Evolutionary conservation across 768 basidiomycete species (phyloP), one percentile per base, ranked within the genome.

Genomic region (Hemileccinum rubropunctum): DNA sequence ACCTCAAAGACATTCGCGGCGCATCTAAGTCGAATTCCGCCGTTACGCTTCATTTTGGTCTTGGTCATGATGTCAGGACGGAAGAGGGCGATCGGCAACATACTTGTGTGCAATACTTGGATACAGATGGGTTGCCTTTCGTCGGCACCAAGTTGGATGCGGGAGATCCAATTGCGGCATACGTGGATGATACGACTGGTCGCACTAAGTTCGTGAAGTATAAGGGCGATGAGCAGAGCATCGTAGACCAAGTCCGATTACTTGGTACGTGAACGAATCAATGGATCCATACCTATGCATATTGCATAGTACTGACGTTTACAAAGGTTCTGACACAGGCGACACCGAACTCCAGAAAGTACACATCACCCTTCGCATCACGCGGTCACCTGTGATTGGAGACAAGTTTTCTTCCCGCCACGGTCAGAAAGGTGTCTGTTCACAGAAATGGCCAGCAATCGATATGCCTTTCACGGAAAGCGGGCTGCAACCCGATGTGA

Each of bases 381-480:
- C 94, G 17, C 91, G 97, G 57, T 80, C 93, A 6, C 97, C 97
- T 33, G 93, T 98, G 52, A 98, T 99, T 43, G 97, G 97, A 32
- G 97, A 99, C 76, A 99, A 99, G 73, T 99, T 98, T 70, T 98
- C 97, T 0, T 98, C 97, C 7, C 84, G 97, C 26, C 97, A 99
- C 66, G 97, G 97, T 27, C 97, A 99, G 71, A 99, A 99, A 70
- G 97, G 97, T 76, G 94, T 99, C 46, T 98, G 95, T 71, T 98
- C 95, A 42, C 97, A 99, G 67, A 98, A 97, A 72, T 99, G 95
- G 92, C 97, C 97, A 8, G 82, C 88, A 15, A 72, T 97, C 58
- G 97, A 99, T 66, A 98, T 99, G 97, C 97, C 97, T 13, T 98
- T 99, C 78, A 86, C 85, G 60, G 97, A 99, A 74, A 95, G 91